Base-by-base conservation (phyloP, 345 rosid species). In the Brassica incana region DNA sequence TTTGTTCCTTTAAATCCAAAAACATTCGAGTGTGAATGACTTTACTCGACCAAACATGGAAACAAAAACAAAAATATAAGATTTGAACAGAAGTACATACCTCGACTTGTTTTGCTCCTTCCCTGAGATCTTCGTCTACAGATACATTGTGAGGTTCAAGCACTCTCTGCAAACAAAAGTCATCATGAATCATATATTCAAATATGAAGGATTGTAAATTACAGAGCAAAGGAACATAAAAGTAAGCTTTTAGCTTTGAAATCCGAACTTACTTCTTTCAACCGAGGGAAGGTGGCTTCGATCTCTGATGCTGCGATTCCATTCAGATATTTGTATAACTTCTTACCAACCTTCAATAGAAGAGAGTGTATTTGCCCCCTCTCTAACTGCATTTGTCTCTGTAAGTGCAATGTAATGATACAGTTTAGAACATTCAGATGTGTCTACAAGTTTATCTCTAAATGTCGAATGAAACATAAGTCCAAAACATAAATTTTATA, bases 331-430 rank as follows among this genome's bases (percentile, higher is more conserved):
- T 90, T 90, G 83, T 88, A 72, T 59, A 96, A 83, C 82, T 92
- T 96, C 83, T 85, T 90, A 90, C 86, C 90, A 77, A 86, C 84
- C 88, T 93, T 96, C 23, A 86, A 86, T 69, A 92, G 88, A 64
- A 87, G 83, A 5, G 93, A 84, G 71, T 90, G 63, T 80, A 96
- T 85, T 83, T 88, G 92, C 5, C 80, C 85, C 77, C 94, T 90
- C 74, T 88, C 98, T 71, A 96, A 72, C 84, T 88, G 90, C 89
- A 90, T 85, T 83, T 93, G 95, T 60, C 85, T 93, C 99, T 93
- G 92, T n/a, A 84, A 76, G 58, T 83, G 69, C 18, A 80, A 71
- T 12, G 72, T 10, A 33, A 70, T 10, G 4, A 69, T 65, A n/a
- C 40, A 62, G 14, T 6, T 73, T 63, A 74, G 65, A 63, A 64